A percentile compares a stretch with the other conserved stretches of the same genome.
These are phyloP conservation scores for Diaporthe batatas DNA, from an alignment of 2,329 filamentous ascomycete genomes.

Conservation along the genomic window DNA sequence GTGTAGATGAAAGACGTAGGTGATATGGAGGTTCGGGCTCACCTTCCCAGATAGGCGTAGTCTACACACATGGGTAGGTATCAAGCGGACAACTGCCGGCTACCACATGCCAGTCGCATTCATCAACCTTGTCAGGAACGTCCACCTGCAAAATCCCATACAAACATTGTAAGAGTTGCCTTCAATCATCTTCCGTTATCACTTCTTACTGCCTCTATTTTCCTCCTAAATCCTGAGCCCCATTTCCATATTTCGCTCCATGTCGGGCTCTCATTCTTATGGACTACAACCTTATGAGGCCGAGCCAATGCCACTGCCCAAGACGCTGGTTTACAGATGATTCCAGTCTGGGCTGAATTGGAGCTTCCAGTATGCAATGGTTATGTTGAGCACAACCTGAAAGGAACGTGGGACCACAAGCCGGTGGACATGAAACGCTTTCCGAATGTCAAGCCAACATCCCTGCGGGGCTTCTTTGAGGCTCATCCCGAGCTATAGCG, in stretches of 20 bases:
- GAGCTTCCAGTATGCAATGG: neutral
- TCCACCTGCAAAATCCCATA: neutral
- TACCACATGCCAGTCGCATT: neutral
- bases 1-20: constrained; percentile 14
- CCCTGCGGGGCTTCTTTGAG: constrained; percentile 1
- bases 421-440: constrained; percentile 12
- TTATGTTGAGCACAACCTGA: neutral
- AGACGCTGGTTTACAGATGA: neutral
- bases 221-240: neutral
- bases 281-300: too few species aligned
- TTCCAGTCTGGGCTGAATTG: too few species aligned
- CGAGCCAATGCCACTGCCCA: neutral
- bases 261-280: neutral
- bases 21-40: neutral
- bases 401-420: constrained; percentile 9
- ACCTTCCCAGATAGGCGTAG: constrained; percentile 31
- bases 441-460: constrained; percentile 8
- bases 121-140: too few species aligned
- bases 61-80: too few species aligned
- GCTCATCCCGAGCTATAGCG: constrained; percentile 3
- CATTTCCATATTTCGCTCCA: neutral
- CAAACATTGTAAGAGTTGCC: neutral
- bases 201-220: neutral
- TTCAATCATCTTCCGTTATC: neutral
- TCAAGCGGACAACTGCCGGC: neutral